Conservation (phyloP, 2,329 filamentous ascomycete species). For the Colletotrichum brevisporum region DNA sequence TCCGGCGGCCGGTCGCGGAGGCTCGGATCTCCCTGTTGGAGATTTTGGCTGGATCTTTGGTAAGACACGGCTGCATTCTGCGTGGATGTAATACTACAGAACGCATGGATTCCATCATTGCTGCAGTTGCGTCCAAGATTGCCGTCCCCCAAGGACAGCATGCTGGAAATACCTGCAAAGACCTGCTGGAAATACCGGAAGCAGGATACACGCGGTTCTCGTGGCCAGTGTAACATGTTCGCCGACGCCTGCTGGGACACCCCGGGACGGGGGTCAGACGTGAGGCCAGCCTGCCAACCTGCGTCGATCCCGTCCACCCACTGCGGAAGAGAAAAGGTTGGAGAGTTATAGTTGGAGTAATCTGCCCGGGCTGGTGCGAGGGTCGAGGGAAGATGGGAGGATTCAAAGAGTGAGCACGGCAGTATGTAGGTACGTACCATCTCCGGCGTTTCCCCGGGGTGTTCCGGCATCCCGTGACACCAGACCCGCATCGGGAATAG, state of each 20-base stretch:
- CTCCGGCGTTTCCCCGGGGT: conserved; percentile 38
- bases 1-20: conserved; percentile 23
- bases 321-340: background rate
- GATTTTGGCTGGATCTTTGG: background rate
- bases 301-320: conserved; percentile 8
- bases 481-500: conserved; percentile 19
- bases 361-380: background rate
- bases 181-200: background rate
- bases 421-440: conserved; percentile 23
- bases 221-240: conserved; percentile 18
- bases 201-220: conserved; percentile 19
- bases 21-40: background rate
- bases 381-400: conserved; percentile 8
- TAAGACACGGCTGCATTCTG: conserved; percentile 1
- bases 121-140: background rate
- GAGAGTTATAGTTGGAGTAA: background rate
- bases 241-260: conserved; percentile 21
- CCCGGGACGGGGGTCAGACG: background rate
- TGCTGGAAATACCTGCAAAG: background rate
- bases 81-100: background rate
- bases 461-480: conserved; percentile 29
- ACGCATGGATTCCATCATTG: background rate
- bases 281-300: conserved; percentile 14
- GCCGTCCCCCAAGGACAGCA: too few species aligned
- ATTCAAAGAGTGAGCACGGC: too few species aligned